Evolutionary conservation across 2,329 filamentous ascomycete species (phyloP).

Genomic region (Aspergillus costaricaensis): DNA sequence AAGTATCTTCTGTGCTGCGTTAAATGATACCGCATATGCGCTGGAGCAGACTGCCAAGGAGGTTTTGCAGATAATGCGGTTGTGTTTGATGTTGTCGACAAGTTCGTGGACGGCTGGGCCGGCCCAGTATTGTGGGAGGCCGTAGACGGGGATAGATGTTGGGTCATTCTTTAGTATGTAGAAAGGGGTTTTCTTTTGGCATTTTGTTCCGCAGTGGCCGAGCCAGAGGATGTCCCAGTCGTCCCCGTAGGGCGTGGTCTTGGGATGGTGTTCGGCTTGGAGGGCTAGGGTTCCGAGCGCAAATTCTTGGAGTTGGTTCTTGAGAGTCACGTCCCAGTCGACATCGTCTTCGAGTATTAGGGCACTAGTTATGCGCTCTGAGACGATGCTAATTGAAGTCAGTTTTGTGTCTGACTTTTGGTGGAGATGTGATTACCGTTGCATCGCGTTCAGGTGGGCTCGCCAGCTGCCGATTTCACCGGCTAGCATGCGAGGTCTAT

Average conservation of each 20-base stretch:
- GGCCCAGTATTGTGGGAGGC: slow-evolving; percentile 1
- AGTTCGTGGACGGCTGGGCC: background rate
- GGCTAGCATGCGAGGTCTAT: background rate
- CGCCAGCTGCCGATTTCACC: slow-evolving; percentile 9
- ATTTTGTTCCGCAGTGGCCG: slow-evolving; percentile 35
- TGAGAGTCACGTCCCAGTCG: slow-evolving; percentile 41
- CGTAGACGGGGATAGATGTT: background rate
- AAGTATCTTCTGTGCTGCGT: slow-evolving; percentile 6
- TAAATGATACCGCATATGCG: background rate
- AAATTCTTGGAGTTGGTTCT: slow-evolving; percentile 32
- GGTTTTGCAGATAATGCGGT: background rate
- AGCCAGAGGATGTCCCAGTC: slow-evolving; percentile 44
- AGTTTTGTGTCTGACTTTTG: background rate
- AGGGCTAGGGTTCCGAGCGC: slow-evolving; percentile 35
- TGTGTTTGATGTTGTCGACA: slow-evolving; percentile 1
- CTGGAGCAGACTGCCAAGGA: background rate
- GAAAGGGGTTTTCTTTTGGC: background rate
- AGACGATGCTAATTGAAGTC: background rate
- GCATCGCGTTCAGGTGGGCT: slow-evolving; percentile 4
- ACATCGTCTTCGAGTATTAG: slow-evolving; percentile 50
- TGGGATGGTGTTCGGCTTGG: slow-evolving; percentile 13
- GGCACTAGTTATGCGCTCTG: slow-evolving; percentile 32
- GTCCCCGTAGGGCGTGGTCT: slow-evolving; percentile 29
- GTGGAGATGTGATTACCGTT: background rate
- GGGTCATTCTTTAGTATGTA: background rate